phyloP scores from a whole-genome alignment of 202 grass and related monocot genomes.

The Panicum hallii region DNA sequence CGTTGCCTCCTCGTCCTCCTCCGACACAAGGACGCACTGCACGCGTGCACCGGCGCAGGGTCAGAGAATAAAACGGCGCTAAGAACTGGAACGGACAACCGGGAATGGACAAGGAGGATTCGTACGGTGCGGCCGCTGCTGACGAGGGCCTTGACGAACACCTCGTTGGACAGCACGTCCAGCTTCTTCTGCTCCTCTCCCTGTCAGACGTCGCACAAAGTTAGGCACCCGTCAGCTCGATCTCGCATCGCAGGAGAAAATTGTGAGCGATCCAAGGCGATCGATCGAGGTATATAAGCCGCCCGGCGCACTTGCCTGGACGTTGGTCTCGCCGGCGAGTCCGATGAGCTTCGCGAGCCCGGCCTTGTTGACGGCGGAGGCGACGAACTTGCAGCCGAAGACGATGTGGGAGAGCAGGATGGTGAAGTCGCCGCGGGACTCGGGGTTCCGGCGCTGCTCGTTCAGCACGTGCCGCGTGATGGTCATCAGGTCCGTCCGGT shows the following conservation, averaged over 20 bases:
- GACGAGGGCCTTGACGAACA: constrained; percentile 93
- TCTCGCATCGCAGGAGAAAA: too few species aligned
- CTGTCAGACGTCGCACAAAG: constrained; percentile 39
- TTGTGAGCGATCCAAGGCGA: not conserved
- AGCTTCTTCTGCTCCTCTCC: constrained; percentile 99
- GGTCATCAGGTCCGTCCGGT: constrained; percentile 95
- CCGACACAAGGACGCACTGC: constrained; percentile 92
- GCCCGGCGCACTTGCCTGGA: constrained; percentile 60
- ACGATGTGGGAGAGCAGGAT: constrained; percentile 99
- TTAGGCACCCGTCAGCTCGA: not conserved
- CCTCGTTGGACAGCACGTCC: constrained; percentile 95
- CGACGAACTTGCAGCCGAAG: constrained; percentile 99
- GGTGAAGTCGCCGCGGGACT: constrained; percentile 91
- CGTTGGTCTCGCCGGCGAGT: constrained; percentile 88
- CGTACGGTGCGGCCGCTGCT: constrained; percentile 93
- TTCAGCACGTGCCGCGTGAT: constrained; percentile 92
- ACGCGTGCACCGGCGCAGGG: not conserved
- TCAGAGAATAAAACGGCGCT: not conserved
- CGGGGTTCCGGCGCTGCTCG: constrained; percentile 81
- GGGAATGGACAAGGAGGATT: not conserved
- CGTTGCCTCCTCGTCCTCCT: constrained; percentile 93
- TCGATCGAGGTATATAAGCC: not conserved
- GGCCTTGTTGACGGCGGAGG: constrained; percentile 94
- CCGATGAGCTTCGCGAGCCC: constrained; percentile 90
- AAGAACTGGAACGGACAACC: not conserved